Percentiles rank a stretch among this genome's conserved stretches.
These are phyloP conservation scores for Suillus ampliporus DNA, from an alignment of 768 basidiomycete species.

Conservation along the genomic window DNA sequence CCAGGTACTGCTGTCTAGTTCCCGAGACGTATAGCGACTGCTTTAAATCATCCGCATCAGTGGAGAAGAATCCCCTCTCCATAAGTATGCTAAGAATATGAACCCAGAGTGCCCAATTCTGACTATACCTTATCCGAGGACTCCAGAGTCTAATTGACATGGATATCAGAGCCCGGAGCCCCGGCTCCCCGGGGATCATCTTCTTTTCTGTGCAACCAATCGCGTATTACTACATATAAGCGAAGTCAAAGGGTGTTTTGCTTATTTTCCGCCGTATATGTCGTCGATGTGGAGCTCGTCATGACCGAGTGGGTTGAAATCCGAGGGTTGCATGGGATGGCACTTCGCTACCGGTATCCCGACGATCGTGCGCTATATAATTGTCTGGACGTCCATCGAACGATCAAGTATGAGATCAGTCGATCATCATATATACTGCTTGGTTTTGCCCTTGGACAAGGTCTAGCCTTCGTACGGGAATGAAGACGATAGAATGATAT, in stretches of 20 bases:
- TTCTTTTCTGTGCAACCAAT: constrained; percentile 1
- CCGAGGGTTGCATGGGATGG: not conserved
- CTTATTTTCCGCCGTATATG: not conserved
- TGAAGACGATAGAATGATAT: constrained; percentile 23
- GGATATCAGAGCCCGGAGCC: constrained; percentile 4
- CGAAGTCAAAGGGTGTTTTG: constrained; percentile 4
- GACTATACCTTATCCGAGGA: constrained; percentile 15
- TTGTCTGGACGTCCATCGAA: not conserved
- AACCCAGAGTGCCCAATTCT: constrained; percentile 1
- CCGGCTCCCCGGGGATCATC: constrained; percentile 7
- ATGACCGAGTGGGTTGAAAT: not conserved
- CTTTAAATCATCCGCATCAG: not conserved
- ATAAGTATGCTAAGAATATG: constrained; percentile 4
- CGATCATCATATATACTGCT: not conserved
- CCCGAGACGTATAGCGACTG: not conserved
- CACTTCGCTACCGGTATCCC: constrained; percentile 5
- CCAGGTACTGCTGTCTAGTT: not conserved
- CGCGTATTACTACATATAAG: not conserved
- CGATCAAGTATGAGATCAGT: constrained; percentile 1
- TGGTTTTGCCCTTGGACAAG: constrained; percentile 3
- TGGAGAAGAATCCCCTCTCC: not conserved
- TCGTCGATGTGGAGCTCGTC: not conserved
- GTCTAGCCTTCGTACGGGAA: constrained; percentile 15
- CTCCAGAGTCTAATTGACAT: constrained; percentile 12
- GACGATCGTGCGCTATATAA: not conserved